Evolutionary conservation across 2,329 filamentous ascomycete genomes (phyloP).

Genomic region (Pezicula rhizophila): DNA sequence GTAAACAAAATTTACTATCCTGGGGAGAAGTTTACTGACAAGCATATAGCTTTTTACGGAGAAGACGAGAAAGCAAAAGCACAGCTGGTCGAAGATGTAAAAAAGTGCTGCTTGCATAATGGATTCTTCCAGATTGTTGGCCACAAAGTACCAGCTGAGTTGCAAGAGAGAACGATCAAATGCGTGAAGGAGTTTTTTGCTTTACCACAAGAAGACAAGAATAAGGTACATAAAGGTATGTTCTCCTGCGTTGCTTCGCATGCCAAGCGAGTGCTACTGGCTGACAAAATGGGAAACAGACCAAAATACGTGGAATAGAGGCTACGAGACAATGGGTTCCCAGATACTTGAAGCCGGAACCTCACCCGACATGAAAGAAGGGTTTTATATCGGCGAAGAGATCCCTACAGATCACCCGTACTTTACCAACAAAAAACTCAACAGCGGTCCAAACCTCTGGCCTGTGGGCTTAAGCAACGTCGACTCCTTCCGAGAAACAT

Average conservation of each 20-base stretch:
- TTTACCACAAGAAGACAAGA: constrained; percentile 39
- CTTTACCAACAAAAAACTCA: constrained; percentile 26
- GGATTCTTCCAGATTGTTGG: constrained; percentile 47
- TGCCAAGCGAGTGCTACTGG: constrained; percentile 7
- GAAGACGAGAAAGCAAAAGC: constrained; percentile 24
- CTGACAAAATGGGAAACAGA: constrained; percentile 19
- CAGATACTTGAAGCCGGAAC: constrained; percentile 38
- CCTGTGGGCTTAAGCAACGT: constrained; percentile 21
- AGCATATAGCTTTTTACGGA: constrained; percentile 23
- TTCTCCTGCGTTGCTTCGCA: neutral
- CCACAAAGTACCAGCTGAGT: constrained; percentile 33
- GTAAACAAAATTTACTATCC: neutral
- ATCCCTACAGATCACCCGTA: constrained; percentile 33
- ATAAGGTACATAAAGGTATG: constrained; percentile 30
- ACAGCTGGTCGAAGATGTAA: constrained; percentile 30
- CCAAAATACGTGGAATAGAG: constrained; percentile 34
- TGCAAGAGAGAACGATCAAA: constrained; percentile 35
- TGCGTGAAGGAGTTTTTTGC: constrained; percentile 38
- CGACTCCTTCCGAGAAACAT: constrained; percentile 29
- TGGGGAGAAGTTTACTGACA: neutral
- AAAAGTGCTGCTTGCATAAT: constrained; percentile 35
- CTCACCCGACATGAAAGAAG: constrained; percentile 39
- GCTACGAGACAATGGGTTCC: constrained; percentile 39
- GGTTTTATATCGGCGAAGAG: constrained; percentile 33
- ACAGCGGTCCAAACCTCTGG: constrained; percentile 36